Evolutionary conservation across 495 filamentous ascomycete genomes (phyloP), one percentile per base, ranked within the genome.

Genomic region (Aspergillus kassunensis): DNA sequence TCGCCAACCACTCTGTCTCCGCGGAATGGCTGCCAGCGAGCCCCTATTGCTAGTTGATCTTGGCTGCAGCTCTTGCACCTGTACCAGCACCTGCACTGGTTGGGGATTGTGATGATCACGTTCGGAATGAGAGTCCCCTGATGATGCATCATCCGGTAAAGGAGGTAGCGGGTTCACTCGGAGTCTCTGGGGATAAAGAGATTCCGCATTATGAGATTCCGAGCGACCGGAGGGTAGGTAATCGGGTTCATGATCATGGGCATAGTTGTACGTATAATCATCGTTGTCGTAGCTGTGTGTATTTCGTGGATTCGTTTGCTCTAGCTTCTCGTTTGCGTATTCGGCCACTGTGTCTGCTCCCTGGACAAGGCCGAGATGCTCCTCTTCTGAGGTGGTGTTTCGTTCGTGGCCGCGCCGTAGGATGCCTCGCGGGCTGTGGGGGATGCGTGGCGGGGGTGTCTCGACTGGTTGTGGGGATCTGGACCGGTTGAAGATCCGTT

Each of bases 301-400:
- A 39, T 39, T 34, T 6, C 35, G 49, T 7, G 59, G 60, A 34
- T 51, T 47, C 6, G 20, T 54, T 10, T 66, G 63, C 2, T 64
- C 64, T 7, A 70, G 44, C 31, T 68, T 72, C 40, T 69, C 69
- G 29, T 66, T 61, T 8, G 58, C 44, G n/a, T 73, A 65, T 8
- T 70, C 67, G 42, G 68, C 61, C 6, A 64, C 63, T 9, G 69
- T 68, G 44, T 91, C 88, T n/a, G n/a, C n/a, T 12, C 89, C 90
- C 60, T 85, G 84, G 5, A 97, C 92, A 1, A 98, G 79, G 0
- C 93, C 93, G 16, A 96, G 63, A 29, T 81, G 76, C 59, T 98
- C 93, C 66, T 98, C 93, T 59, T 97, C 93, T 0, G 91, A 96
- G 19, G 52, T 54, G 16, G 13, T 39, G n/a, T 40, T 53, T 8